Base-by-base conservation (phyloP, 805 yeast species). In the Wilhelminamyces savonicus region DNA sequence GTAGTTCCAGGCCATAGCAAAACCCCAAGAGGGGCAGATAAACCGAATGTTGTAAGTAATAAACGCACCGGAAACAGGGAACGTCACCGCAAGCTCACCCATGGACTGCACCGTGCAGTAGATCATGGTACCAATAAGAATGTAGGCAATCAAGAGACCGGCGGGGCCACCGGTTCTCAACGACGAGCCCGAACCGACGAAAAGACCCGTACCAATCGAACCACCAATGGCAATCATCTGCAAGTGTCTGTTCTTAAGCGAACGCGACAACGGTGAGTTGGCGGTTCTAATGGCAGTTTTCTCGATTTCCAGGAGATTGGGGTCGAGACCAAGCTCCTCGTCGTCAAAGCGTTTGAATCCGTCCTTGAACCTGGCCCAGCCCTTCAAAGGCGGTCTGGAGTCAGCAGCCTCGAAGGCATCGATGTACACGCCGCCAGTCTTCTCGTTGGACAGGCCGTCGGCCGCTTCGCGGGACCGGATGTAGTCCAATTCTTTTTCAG, bases 181-280 rank as follows among this genome's bases (percentile, higher is more conserved):
- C 1, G 82, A 74, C 24, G 67, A 54, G 31, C 83, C 84, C 3
- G 81, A 69, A 34, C 82, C 83, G 31, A 78, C 71, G 38, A 79
- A 76, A 32, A 78, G 55, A 48, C 86, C 84, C 3, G 83, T 76
- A 35, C 84, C 84, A 22, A 78, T 72, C 24, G 78, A 68, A 26
- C 82, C 78, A 23, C 83, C 83, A 26, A 79, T 73, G 21, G 84
- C 76, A 37, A 79, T 70, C 72, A 79, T 76, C 40, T 76, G 76
- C 44, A 78, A 50, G 43, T 77, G 83, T 47, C 86, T 69, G 25
- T 59, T 53, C 42, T 74, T 75, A 46, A 76, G 53, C 10, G 69
- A 60, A 40, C 73, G 66, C 27, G 71, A 59, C 36, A 81, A 59
- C 2, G 83, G 87, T 4, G 83, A 61, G 34, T 63, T 61, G 16